Evolutionary conservation across 176 grass and related monocot genomes (phyloP).

Genomic region (Thinopyrum elongatum): DNA sequence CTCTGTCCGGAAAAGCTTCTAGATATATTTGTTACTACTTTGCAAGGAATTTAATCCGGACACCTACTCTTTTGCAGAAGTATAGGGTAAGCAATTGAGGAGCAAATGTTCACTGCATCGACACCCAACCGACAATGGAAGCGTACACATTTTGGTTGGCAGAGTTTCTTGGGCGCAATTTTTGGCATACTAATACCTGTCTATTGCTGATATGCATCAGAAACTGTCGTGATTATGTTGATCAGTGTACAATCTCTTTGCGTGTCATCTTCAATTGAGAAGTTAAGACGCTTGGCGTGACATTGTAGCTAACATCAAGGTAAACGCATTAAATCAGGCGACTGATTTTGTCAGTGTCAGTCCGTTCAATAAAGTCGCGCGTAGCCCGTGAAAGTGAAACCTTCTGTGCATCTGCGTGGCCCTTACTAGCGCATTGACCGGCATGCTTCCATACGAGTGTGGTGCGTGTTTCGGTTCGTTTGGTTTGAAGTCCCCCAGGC

Average conservation of each 20-base stretch:
- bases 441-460: no score
- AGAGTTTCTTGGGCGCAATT: not conserved
- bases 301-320: not conserved
- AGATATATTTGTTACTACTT: not conserved
- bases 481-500: no score
- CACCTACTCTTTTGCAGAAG: not conserved
- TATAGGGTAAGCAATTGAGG: conserved; percentile 8
- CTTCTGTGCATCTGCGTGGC: no score
- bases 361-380: no score
- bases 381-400: no score
- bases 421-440: no score
- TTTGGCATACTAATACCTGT: not conserved
- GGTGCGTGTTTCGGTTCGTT: no score
- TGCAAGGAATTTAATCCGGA: not conserved
- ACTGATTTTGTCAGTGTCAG: no score
- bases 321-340: no score
- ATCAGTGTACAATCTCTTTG: not conserved
- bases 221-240: not conserved
- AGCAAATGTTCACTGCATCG: not conserved
- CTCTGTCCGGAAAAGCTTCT: no score
- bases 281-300: not conserved
- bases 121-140: not conserved
- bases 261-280: not conserved
- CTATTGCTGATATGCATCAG: not conserved
- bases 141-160: not conserved